Conservation (phyloP, 768 basidiomycete species). For the Dendrothele bispora region DNA sequence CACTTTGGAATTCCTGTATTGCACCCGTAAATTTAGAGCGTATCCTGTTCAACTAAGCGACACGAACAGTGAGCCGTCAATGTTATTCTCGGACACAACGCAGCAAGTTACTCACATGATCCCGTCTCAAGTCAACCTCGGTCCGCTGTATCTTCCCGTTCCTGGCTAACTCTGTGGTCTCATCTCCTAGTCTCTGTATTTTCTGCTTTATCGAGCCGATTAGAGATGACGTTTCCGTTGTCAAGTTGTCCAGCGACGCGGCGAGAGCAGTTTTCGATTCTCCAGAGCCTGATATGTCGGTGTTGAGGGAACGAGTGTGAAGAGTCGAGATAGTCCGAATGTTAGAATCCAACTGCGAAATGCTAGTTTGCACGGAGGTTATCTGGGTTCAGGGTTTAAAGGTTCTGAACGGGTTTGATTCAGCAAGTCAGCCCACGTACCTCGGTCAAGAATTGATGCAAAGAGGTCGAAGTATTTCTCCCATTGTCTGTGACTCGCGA, state of each 20-base stretch:
- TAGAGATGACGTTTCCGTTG: slow-evolving; percentile 58
- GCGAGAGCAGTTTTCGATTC: slow-evolving; percentile 13
- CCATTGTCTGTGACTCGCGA: no score
- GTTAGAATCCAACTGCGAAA: slow-evolving; percentile 37
- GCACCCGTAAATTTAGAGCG: slow-evolving; percentile 74
- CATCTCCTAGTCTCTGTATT: slow-evolving; percentile 55
- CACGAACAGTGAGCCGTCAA: neutral
- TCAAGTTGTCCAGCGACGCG: slow-evolving; percentile 53
- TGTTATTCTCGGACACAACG: neutral
- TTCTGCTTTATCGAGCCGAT: slow-evolving; percentile 57
- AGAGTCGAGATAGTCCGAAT: slow-evolving; percentile 36
- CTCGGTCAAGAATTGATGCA: no score
- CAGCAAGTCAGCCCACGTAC: no score
- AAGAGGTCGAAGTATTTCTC: no score
- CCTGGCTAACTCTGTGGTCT: slow-evolving; percentile 50
- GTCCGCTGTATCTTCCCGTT: slow-evolving; percentile 13
- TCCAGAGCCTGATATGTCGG: slow-evolving; percentile 26
- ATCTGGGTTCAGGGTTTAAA: no score
- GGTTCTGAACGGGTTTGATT: no score
- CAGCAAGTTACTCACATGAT: slow-evolving; percentile 27
- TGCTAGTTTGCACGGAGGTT: slow-evolving; percentile 39
- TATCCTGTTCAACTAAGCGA: slow-evolving; percentile 52
- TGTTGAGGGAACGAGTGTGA: slow-evolving; percentile 37
- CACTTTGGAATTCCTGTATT: slow-evolving; percentile 74
- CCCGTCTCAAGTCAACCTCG: slow-evolving; percentile 38